Evolutionary conservation across 495 filamentous ascomycete genomes (phyloP), one percentile per base, ranked within the genome.

Genomic region (Neurospora sp.): DNA sequence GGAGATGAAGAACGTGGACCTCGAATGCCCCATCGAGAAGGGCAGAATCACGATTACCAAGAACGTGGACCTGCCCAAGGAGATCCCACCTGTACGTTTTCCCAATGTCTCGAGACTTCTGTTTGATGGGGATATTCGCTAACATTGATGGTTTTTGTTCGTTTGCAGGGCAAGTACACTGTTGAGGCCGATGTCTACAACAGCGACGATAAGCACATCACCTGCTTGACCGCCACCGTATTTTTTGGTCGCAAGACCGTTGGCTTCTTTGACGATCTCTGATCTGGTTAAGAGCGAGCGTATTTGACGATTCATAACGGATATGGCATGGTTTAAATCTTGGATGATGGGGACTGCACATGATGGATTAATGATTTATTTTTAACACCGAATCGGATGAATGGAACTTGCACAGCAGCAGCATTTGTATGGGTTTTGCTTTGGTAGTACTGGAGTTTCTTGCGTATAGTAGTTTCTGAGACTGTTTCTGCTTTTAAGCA

Each of bases 171-270:
- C 79, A 92, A 88, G 78, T 99, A 98, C 86, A 90, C 87, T 39
- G 96, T 98, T 48, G 81, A 88, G 16, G 96, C 95, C 62, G 92
- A 99, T 81, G 96, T 94, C 70, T 90, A 88, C 80, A 92, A 86
- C 75, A 82, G 83, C 35, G 90, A 95, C 70, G 83, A 86, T 42
- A 82, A 87, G 69, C 88, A 88, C 76, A 90, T 99, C 73, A 95
- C 93, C 71, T 99, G 96, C 82, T 83, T 99, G 73, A 88, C 89
- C 69, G 94, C 92, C 9, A 83, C 79, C 0, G 87, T 94, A 62
- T 72, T 77, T 5, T 94, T 94, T 77, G 81, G 84, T 31, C 73
- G 62, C 70, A 78, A 72, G 23, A 44, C 39, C 11, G 18, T 74
- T 48, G 74, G 70, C 10, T 74, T 74, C 16, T 20, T 77, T 11